phyloP scores from a whole-genome alignment of 2,329 filamentous ascomycete genomes.

The Ceratocystis alfenasii region DNA sequence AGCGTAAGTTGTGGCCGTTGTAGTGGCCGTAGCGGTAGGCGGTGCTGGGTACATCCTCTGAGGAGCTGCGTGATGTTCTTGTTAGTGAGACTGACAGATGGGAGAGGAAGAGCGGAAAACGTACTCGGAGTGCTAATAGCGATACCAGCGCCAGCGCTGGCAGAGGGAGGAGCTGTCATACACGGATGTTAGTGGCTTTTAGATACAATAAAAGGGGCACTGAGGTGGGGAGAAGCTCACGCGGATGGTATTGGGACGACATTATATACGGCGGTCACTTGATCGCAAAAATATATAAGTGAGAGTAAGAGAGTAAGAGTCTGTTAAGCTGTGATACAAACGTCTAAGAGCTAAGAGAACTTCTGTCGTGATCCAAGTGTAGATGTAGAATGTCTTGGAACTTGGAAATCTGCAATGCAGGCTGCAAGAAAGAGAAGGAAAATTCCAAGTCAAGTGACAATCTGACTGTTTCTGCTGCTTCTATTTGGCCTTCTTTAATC shows the following conservation, averaged over 20 bases:
- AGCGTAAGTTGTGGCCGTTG: slow-evolving; percentile 20
- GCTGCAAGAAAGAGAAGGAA: neutral
- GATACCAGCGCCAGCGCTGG: slow-evolving; percentile 25
- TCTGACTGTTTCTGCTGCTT: neutral
- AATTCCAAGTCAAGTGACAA: neutral
- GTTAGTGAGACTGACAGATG: neutral
- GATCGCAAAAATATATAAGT: neutral
- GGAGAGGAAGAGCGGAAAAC: neutral
- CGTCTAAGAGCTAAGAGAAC: neutral
- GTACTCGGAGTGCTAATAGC: slow-evolving; percentile 16
- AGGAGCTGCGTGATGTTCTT: slow-evolving; percentile 1
- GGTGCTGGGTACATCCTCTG: slow-evolving; percentile 24
- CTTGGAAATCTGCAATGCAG: neutral
- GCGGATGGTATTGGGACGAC: slow-evolving; percentile 34
- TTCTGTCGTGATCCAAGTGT: too few species aligned
- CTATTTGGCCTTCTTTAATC: slow-evolving; percentile 1
- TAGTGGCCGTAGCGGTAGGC: slow-evolving; percentile 1
- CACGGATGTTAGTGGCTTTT: slow-evolving; percentile 24
- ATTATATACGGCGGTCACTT: neutral
- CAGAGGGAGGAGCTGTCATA: slow-evolving; percentile 33
- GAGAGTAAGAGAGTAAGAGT: too few species aligned
- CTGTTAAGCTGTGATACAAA: neutral
- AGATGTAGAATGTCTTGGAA: neutral
- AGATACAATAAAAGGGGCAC: neutral
- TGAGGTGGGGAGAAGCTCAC: slow-evolving; percentile 29